These are phyloP conservation scores for Microcera coccophila DNA, from an alignment of 2,329 filamentous ascomycete genomes.

Conservation along the genomic window DNA sequence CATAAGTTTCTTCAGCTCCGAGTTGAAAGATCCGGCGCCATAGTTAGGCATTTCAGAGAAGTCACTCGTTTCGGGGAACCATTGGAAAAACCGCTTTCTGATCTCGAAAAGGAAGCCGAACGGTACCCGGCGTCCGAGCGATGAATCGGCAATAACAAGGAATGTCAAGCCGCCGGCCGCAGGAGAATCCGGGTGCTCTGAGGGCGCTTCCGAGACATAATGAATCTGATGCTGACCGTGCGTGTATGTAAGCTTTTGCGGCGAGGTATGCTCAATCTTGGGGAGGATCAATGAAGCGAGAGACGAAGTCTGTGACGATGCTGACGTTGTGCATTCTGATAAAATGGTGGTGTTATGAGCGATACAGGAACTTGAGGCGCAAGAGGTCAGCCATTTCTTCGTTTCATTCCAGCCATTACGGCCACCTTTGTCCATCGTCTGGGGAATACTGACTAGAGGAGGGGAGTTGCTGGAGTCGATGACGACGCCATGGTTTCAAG, in stretches of 20 bases:
- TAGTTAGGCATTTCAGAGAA: conserved; percentile 81
- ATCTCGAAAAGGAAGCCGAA: conserved; percentile 92
- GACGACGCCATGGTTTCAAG: conserved; percentile 61
- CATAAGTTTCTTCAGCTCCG: conserved; percentile 71
- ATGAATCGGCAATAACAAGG: conserved; percentile 78
- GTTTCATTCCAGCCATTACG: neutral
- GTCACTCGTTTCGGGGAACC: conserved; percentile 65
- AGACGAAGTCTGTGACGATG: conserved; percentile 76
- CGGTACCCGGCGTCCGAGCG: conserved; percentile 79
- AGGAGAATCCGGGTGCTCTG: conserved; percentile 53
- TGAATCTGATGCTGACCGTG: conserved; percentile 91
- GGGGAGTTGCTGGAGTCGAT: conserved; percentile 61
- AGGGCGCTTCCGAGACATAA: conserved; percentile 83
- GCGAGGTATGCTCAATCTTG: conserved; percentile 76
- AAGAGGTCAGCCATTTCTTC: neutral
- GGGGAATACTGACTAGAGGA: conserved; percentile 62
- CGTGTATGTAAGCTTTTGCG: conserved; percentile 91
- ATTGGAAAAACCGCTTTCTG: conserved; percentile 76
- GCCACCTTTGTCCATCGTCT: neutral
- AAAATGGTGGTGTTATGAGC: conserved; percentile 92
- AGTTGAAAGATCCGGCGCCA: conserved; percentile 84
- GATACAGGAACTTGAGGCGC: conserved; percentile 71
- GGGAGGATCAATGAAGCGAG: conserved; percentile 92
- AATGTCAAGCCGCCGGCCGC: conserved; percentile 83
- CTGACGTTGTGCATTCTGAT: conserved; percentile 83